phyloP scores from a whole-genome alignment of 257 asterid species.

The Schizonepeta tenuifolia region DNA sequence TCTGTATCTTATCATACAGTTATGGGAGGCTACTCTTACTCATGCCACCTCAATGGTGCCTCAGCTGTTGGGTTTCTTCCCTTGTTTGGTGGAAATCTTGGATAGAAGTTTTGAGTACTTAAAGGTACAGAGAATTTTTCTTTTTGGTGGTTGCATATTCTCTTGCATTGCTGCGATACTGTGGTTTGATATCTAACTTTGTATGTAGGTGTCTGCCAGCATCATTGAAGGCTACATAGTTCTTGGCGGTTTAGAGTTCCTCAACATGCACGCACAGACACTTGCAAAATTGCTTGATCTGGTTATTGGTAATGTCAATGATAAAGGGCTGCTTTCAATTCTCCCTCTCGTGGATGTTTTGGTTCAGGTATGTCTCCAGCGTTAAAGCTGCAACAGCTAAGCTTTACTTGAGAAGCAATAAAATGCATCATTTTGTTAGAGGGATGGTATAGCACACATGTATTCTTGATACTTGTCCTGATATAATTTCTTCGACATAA shows the following conservation, averaged over 20 bases:
- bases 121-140: slow-evolving; percentile 49
- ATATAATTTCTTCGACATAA: slow-evolving; percentile 4
- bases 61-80: slow-evolving; percentile 78
- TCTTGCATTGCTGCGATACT: slow-evolving; percentile 25
- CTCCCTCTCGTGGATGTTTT: slow-evolving; percentile 89
- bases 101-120: slow-evolving; percentile 90
- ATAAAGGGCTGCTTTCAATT: slow-evolving; percentile 79
- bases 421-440: slow-evolving; percentile 15
- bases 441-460: neutral
- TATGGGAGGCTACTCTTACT: slow-evolving; percentile 95
- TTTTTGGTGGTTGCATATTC: slow-evolving; percentile 13
- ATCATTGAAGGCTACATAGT: slow-evolving; percentile 86
- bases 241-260: slow-evolving; percentile 84
- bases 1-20: slow-evolving; percentile 52
- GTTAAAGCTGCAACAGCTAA: slow-evolving; percentile 19
- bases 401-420: slow-evolving; percentile 23
- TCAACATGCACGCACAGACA: slow-evolving; percentile 72
- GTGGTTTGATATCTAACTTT: slow-evolving; percentile 37
- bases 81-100: slow-evolving; percentile 84
- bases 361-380: slow-evolving; percentile 72
- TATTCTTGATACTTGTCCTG: neutral
- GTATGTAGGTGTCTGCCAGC: slow-evolving; percentile 76
- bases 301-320: slow-evolving; percentile 86
- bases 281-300: slow-evolving; percentile 85
- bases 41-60: slow-evolving; percentile 89